Conservation (phyloP, 139 green algal species). For the Volvox reticuliferus region DNA sequence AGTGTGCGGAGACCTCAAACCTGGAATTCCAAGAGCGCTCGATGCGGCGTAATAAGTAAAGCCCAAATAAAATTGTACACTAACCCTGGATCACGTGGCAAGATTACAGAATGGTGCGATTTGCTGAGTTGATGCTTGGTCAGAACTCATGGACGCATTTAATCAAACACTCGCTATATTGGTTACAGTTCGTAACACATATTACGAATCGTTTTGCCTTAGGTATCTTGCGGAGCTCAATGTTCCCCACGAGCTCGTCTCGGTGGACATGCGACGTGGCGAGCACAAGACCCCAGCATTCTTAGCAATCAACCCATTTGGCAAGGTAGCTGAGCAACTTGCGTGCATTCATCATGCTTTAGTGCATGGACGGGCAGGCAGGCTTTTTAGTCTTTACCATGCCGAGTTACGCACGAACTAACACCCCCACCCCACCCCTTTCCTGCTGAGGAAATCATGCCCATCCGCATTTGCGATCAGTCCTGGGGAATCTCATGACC, state of each 20-base stretch:
- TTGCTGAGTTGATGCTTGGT: too few relatives aligned
- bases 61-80: slow-evolving; percentile 60
- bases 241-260: slow-evolving; percentile 47
- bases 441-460: too few relatives aligned
- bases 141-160: too few relatives aligned
- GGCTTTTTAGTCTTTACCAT: too few relatives aligned
- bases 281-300: slow-evolving; percentile 51
- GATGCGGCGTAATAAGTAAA: neutral
- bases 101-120: slow-evolving; percentile 54
- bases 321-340: slow-evolving; percentile 43
- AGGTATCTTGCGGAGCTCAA: slow-evolving; percentile 56
- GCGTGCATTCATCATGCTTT: too few relatives aligned
- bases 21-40: neutral
- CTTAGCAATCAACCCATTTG: slow-evolving; percentile 61
- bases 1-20: neutral
- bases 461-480: too few relatives aligned
- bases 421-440: too few relatives aligned
- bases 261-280: slow-evolving; percentile 51
- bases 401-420: too few relatives aligned
- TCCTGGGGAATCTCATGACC: too few relatives aligned
- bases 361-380: too few relatives aligned
- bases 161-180: too few relatives aligned
- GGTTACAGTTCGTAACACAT: too few relatives aligned
- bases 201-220: neutral
- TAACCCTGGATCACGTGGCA: slow-evolving; percentile 55